A percentile compares a stretch with the other conserved stretches of the same genome.
These are phyloP conservation scores for Rutidosis leptorrhynchoides DNA, from an alignment of 129 eudicot species.

Conservation along the genomic window DNA sequence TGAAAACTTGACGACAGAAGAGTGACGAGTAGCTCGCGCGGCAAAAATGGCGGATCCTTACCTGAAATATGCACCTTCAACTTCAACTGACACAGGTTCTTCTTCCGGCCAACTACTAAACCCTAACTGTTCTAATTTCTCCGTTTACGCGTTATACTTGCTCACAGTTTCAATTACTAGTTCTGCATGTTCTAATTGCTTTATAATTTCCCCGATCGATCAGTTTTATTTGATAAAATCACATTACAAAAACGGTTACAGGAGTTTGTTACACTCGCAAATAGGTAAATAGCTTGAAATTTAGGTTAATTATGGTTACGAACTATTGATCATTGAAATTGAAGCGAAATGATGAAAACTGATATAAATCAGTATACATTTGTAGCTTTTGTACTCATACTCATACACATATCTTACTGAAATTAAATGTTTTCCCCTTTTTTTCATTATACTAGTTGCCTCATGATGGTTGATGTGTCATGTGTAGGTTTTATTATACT, in stretches of 20 bases:
- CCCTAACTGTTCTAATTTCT: not conserved
- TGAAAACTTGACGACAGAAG: not conserved
- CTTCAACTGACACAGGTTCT: not conserved
- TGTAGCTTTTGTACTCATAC: not conserved
- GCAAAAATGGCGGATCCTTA: not conserved
- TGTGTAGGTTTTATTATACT: not conserved
- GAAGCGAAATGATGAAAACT: not conserved
- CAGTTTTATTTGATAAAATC: not conserved
- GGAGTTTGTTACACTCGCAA: not conserved
- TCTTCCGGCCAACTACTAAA: not conserved
- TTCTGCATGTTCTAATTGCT: not conserved
- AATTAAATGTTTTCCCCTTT: not conserved
- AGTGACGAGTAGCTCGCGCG: not conserved
- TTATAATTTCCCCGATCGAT: not conserved
- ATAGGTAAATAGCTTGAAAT: no score
- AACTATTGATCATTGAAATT: not conserved
- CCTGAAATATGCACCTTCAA: not conserved
- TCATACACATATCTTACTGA: not conserved
- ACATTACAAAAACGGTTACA: not conserved
- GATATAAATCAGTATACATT: not conserved
- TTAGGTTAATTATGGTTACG: not conserved
- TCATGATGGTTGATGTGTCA: no score
- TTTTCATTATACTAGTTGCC: not conserved
- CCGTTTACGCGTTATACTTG: not conserved
- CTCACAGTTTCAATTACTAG: not conserved